Evolutionary conservation across 768 basidiomycete genomes (phyloP).

Genomic region (Tulasnella sp.): DNA sequence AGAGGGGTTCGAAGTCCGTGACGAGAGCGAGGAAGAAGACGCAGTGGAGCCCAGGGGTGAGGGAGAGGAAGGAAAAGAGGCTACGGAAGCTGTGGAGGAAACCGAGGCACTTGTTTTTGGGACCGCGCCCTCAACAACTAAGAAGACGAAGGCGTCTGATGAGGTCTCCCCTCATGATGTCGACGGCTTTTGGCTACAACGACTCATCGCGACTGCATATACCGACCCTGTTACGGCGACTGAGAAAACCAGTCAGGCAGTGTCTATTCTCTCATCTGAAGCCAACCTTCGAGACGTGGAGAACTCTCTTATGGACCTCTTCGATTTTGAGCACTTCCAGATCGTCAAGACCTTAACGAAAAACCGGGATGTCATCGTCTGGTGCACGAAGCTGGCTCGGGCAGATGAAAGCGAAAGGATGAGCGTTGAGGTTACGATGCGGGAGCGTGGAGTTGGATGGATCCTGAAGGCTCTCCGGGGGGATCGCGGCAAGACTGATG

Average conservation of each 20-base stretch:
- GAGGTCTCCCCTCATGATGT: constrained; percentile 85
- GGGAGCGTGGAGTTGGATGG: constrained; percentile 95
- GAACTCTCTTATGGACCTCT: constrained; percentile 92
- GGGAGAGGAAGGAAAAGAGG: constrained; percentile 33
- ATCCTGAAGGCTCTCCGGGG: constrained; percentile 82
- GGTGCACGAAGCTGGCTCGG: constrained; percentile 94
- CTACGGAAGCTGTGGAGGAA: constrained; percentile 33
- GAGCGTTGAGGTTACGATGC: constrained; percentile 95
- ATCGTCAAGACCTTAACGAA: constrained; percentile 84
- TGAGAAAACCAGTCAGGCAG: constrained; percentile 77
- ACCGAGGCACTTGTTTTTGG: constrained; percentile 74
- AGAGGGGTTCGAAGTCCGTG: constrained; percentile 77
- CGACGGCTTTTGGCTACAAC: constrained; percentile 98
- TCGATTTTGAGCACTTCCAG: constrained; percentile 87
- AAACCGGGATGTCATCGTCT: constrained; percentile 92
- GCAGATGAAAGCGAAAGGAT: constrained; percentile 80
- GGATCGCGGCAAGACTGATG: constrained; percentile 52
- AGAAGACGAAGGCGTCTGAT: constrained; percentile 36
- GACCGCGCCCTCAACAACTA: constrained; percentile 45
- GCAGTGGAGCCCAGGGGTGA: constrained; percentile 35
- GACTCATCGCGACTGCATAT: constrained; percentile 82
- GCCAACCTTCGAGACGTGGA: constrained; percentile 84
- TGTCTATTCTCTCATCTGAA: constrained; percentile 78
- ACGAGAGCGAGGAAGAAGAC: constrained; percentile 53
- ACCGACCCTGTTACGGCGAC: constrained; percentile 91